These are phyloP conservation scores for Phyllosticta paracitricarpa DNA, from an alignment of 2,329 filamentous ascomycete species.

Conservation along the genomic window DNA sequence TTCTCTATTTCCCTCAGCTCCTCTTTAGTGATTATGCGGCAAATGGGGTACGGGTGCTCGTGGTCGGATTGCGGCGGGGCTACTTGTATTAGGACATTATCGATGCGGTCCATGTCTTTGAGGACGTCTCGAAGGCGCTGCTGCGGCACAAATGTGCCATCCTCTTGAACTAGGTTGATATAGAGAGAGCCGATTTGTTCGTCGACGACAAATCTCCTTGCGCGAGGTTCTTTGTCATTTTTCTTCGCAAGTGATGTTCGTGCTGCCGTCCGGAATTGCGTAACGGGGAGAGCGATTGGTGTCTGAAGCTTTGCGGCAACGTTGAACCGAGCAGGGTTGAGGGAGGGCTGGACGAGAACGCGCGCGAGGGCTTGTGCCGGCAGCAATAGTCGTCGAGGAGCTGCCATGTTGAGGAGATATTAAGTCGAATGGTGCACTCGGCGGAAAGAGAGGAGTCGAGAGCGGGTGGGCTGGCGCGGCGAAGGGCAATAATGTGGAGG, in stretches of 20 bases:
- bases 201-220: conserved; percentile 22
- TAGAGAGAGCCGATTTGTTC: conserved; percentile 36
- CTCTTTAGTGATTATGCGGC: conserved; percentile 56
- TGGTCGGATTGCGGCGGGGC: conserved; percentile 16
- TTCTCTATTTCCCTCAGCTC: conserved; percentile 38
- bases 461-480: background rate
- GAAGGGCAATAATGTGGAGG: background rate
- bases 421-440: background rate
- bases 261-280: background rate
- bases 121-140: conserved; percentile 30
- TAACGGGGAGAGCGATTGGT: conserved; percentile 17
- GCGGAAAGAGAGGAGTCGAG: background rate
- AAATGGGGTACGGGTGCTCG: conserved; percentile 49
- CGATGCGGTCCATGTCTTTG: conserved; percentile 36
- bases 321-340: background rate
- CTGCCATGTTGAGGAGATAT: background rate
- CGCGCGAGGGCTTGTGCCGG: conserved; percentile 33
- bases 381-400: conserved; percentile 20
- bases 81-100: conserved; percentile 43
- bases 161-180: conserved; percentile 35
- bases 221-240: background rate
- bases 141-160: conserved; percentile 26
- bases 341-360: conserved; percentile 27
- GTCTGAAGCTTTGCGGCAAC: background rate
- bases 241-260: conserved; percentile 1